Base-by-base conservation (phyloP, 2,329 filamentous ascomycete genomes). In the Mycosphaerella arachidis region DNA sequence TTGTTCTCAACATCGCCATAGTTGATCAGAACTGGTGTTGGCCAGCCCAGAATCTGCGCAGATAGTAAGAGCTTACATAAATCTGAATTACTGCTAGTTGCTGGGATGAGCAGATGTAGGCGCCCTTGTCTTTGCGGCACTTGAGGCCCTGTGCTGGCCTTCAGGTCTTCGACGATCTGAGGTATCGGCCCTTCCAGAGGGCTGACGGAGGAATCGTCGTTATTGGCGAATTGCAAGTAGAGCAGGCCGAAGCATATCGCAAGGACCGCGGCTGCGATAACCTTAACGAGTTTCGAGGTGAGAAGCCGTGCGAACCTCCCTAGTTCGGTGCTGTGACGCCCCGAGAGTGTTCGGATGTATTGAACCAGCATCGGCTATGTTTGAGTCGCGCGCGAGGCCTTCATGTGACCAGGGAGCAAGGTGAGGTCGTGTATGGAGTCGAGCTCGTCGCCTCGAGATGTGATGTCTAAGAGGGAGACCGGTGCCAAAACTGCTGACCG, bases 51-150 rank as follows among this genome's bases (percentile, higher is more conserved):
- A n/a, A 85, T 76, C 71, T 84, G 82, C 1, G 82, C 79, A 1
- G 83, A 84, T 12, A 84, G 73, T 12, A 85, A 68, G 1, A 82
- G 81, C 64, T 82, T 82, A 75, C 84, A 86, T 45, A 86, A 76
- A n/a, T 79, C 76, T 18, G 76, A 65, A 37, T 78, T 80, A 46
- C 76, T 76, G n/a, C 75, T 73, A 40, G 76, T 74, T 6, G 80
- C 77, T 6, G 81, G 79, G 52, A 86, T 75, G 30, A 86, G 70
- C 40, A 86, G 77, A 68, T 86, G 84, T 62, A 86, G 82, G 51
- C 66, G 62, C 8, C 61, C 67, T 52, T 64, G 66, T 20, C 57
- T 57, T 6, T 29, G 9, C 33, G 53, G 40, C 20, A 45, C 52
- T 16, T 24, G 24, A 24, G 24, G 24, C 3, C n/a, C 35, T 6